Conservation (phyloP, 192 early-diverging fungal species). For the Coemansia sp. region DNA sequence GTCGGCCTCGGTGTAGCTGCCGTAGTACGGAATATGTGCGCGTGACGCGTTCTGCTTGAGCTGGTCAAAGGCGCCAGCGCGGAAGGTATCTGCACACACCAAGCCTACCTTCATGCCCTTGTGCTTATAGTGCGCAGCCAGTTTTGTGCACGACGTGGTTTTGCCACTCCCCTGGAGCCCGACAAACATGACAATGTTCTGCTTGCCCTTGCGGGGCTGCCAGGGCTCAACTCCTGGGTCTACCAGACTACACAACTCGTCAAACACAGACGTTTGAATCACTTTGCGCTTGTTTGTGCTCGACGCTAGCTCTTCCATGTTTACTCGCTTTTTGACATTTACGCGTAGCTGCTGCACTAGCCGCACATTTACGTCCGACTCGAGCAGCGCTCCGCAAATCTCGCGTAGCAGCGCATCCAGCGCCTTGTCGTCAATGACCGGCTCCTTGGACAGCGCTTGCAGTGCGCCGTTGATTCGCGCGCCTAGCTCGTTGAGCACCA, state of each 20-base stretch:
- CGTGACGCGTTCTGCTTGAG: slow-evolving; percentile 97
- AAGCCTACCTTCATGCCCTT: slow-evolving; percentile 93
- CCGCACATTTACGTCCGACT: slow-evolving; percentile 87
- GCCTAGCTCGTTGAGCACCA: slow-evolving; percentile 91
- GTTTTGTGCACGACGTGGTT: slow-evolving; percentile 95
- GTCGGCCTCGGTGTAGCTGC: slow-evolving; percentile 89
- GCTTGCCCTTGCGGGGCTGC: slow-evolving; percentile 76
- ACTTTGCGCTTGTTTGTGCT: slow-evolving; percentile 83
- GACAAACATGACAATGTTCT: slow-evolving; percentile 96
- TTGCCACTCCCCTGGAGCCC: slow-evolving; percentile 95
- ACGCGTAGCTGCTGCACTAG: slow-evolving; percentile 78
- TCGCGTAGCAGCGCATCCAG: slow-evolving; percentile 81
- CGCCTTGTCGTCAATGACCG: slow-evolving; percentile 88
- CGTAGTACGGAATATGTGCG: slow-evolving; percentile 94
- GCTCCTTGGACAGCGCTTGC: slow-evolving; percentile 69
- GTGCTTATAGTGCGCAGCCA: slow-evolving; percentile 86
- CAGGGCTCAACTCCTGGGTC: slow-evolving; percentile 85
- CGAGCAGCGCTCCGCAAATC: slow-evolving; percentile 81
- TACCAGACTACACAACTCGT: slow-evolving; percentile 83
- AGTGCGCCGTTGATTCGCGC: slow-evolving; percentile 83
- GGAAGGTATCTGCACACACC: slow-evolving; percentile 95
- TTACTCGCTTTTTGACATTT: slow-evolving; percentile 80
- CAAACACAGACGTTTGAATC: slow-evolving; percentile 86
- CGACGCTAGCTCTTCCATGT: slow-evolving; percentile 76
- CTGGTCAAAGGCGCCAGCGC: slow-evolving; percentile 98